Percentiles rank a stretch among this genome's conserved stretches.
phyloP scores from a whole-genome alignment of 2,329 filamentous ascomycete genomes.

The Pyrenochaeta sp. region DNA sequence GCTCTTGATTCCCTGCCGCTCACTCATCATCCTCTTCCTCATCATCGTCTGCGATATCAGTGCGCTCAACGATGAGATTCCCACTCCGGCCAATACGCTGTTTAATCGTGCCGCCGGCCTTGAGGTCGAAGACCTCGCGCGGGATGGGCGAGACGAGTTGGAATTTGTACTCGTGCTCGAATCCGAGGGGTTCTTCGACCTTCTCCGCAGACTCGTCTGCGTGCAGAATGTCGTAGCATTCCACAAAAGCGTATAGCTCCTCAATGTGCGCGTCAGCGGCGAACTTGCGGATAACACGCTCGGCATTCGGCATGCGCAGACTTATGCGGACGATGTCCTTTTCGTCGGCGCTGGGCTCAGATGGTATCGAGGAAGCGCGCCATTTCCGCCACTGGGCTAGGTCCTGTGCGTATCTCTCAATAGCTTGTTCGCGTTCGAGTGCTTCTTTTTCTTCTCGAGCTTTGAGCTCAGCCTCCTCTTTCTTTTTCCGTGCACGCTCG shows the following conservation, averaged over 20 bases:
- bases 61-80: conserved; percentile 86
- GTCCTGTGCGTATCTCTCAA: conserved; percentile 64
- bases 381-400: conserved; percentile 79
- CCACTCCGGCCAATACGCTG: conserved; percentile 82
- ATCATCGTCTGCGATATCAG: conserved; percentile 64
- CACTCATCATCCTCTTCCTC: conserved; percentile 47
- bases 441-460: conserved; percentile 72
- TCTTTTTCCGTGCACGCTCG: conserved; percentile 78
- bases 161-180: conserved; percentile 86
- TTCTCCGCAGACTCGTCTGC: conserved; percentile 42
- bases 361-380: conserved; percentile 72
- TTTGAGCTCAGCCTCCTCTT: conserved; percentile 74
- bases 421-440: conserved; percentile 69
- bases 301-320: conserved; percentile 69
- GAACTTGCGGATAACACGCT: conserved; percentile 82
- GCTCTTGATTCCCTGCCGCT: neutral
- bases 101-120: conserved; percentile 70
- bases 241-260: conserved; percentile 94
- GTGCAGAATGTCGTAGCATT: conserved; percentile 78
- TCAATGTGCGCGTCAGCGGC: conserved; percentile 74
- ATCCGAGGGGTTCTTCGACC: conserved; percentile 67
- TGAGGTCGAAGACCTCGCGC: conserved; percentile 78
- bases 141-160: conserved; percentile 86
- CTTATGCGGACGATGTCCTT: conserved; percentile 78
- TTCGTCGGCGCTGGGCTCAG: conserved; percentile 71